Evolutionary conservation across 1,139 yeast genomes (phyloP).

Genomic region (Protomyces inundatus): DNA sequence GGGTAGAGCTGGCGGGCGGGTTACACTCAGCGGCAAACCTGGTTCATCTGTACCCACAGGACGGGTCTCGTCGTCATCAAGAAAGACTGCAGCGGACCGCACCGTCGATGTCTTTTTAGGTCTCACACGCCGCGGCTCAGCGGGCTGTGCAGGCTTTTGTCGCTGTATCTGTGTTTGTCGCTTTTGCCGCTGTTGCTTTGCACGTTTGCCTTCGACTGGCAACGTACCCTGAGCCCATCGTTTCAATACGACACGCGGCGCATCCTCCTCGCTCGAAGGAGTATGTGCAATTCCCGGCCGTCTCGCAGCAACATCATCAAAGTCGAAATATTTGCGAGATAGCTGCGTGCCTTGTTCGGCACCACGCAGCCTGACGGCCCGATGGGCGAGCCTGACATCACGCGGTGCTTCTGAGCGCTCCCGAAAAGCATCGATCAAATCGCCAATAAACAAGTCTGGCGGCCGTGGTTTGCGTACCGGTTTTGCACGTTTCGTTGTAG

Average conservation of each 20-base stretch:
- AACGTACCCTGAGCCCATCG: background rate
- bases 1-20: background rate
- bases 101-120: background rate
- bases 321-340: background rate
- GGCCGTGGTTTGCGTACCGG: background rate
- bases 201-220: background rate
- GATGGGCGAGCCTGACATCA: background rate
- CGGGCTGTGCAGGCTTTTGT: background rate
- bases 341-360: background rate
- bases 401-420: background rate
- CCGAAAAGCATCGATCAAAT: background rate
- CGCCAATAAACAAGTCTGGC: background rate
- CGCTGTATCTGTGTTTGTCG: background rate
- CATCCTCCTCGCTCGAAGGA: background rate
- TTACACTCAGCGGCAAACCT: background rate
- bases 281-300: no score
- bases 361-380: background rate
- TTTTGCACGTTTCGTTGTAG: background rate
- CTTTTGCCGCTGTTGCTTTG: background rate
- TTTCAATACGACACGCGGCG: background rate
- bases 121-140: background rate
- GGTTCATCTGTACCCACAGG: background rate
- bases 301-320: background rate
- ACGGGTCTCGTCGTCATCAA: background rate
- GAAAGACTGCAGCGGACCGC: background rate